Percentiles rank a stretch among this genome's conserved stretches.
These are phyloP conservation scores for Hansenula sp. DNA, from an alignment of 1,139 yeast genomes.

Conservation along the genomic window DNA sequence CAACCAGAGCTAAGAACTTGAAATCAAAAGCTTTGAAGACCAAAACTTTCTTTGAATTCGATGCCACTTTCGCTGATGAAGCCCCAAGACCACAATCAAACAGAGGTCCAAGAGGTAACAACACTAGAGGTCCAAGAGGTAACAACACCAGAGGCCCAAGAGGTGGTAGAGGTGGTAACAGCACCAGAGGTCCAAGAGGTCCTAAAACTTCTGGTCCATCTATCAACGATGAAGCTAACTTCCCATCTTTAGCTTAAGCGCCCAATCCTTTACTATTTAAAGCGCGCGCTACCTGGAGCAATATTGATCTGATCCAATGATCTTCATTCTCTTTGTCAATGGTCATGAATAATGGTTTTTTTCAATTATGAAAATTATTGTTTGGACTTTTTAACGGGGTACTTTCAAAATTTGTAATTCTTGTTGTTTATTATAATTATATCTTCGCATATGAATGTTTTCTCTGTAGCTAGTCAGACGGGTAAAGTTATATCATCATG, in stretches of 20 bases:
- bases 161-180: constrained; percentile 16
- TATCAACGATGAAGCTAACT: constrained; percentile 35
- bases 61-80: constrained; percentile 58
- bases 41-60: constrained; percentile 65
- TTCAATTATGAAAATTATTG: background rate
- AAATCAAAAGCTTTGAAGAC: constrained; percentile 64
- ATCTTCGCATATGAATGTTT: constrained; percentile 2
- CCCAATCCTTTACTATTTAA: background rate
- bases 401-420: constrained; percentile 3
- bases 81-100: constrained; percentile 12
- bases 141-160: constrained; percentile 8
- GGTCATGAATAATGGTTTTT: background rate
- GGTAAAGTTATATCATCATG: no score
- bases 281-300: background rate
- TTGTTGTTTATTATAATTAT: constrained; percentile 4
- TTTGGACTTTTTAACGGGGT: background rate
- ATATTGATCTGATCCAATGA: background rate
- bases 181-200: constrained; percentile 25
- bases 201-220: constrained; percentile 44
- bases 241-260: constrained; percentile 23
- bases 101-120: constrained; percentile 15
- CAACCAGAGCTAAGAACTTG: constrained; percentile 56
- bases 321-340: no score
- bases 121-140: constrained; percentile 12
- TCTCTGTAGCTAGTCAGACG: no score